Evolutionary conservation across 768 basidiomycete species (phyloP).

Genomic region (Stropharia rugosoannulata): DNA sequence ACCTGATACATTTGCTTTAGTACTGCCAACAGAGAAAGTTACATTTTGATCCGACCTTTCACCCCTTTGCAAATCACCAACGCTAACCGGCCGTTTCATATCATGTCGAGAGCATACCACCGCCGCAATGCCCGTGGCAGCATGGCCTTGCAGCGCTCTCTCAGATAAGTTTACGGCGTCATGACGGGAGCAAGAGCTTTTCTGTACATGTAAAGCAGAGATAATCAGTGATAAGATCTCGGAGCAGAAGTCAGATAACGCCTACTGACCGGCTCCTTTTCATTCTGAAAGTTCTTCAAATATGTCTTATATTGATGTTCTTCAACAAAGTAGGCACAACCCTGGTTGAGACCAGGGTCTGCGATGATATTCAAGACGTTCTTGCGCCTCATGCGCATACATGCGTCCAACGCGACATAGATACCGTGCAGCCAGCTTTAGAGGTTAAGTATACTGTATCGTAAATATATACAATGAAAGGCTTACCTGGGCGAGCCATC

Average conservation of each 20-base stretch:
- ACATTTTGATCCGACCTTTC: not conserved
- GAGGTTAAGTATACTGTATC: too few relatives aligned
- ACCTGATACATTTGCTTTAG: not conserved
- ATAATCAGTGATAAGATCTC: too few relatives aligned
- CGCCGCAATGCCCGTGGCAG: not conserved
- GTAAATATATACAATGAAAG: not conserved
- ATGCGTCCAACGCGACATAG: not conserved
- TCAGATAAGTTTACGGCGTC: not conserved
- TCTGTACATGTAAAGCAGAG: slow-evolving; percentile 14
- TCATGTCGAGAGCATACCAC: not conserved
- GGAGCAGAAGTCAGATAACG: too few relatives aligned
- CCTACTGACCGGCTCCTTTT: slow-evolving; percentile 23
- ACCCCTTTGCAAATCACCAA: not conserved
- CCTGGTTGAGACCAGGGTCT: not conserved
- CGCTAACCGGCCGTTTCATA: not conserved
- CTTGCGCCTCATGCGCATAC: not conserved
- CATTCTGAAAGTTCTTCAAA: slow-evolving; percentile 16
- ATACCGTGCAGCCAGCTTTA: not conserved
- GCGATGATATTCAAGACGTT: not conserved
- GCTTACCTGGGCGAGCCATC: not conserved
- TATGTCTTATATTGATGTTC: slow-evolving; percentile 21
- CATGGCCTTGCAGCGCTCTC: not conserved
- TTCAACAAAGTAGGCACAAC: slow-evolving; percentile 23
- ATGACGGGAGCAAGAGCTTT: slow-evolving; percentile 27
- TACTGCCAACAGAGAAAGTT: not conserved